Evolutionary conservation across 192 early-diverging fungal species (phyloP), one percentile per base, ranked within the genome.

Genomic region (Powellomyces hirtus): DNA sequence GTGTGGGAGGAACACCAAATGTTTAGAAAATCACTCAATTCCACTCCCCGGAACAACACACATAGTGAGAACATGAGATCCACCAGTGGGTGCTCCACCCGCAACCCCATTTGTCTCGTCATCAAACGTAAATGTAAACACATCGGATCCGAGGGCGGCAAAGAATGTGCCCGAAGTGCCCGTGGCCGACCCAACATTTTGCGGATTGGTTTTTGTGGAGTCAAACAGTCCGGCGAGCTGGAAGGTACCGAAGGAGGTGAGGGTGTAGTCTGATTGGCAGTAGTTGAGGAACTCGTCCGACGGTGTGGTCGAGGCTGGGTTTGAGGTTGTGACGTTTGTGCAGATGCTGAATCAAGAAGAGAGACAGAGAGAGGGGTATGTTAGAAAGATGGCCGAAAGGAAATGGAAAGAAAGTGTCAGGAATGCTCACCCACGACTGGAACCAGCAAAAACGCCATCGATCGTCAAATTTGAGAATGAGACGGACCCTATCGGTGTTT

Each of bases 251-350:
- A 56, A 30, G 2, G 22, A 30, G 53, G 27, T 16, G 53, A 56
- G 31, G 4, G 53, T 56, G 53, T 56, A 56, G 16, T 56, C 22
- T 16, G 53, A 26, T 2, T 22, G 16, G 31, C 53, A 56, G 53
- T 56, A 56, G 53, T 56, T 56, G 53, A 49, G 46, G 46, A 49
- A 49, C 16, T 49, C 46, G 46, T 49, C 46, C n/a, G n/a, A n/a
- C n/a, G n/a, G n/a, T n/a, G n/a, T n/a, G n/a, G n/a, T n/a, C n/a
- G n/a, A n/a, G 46, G 5, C 26, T 49, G 14, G 5, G 46, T 24
- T 24, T 18, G 5, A 5, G 46, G 46, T 24, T 49, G 46, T 49
- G 16, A 49, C 26, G 46, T 49, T 49, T 2, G 46, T 24, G 46
- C 46, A 49, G 14, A 49, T 24, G n/a, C 46, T 49, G 46, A 14